phyloP scores from a whole-genome alignment of 78 protist genomes.

The Dictyostelium purpureum region DNA sequence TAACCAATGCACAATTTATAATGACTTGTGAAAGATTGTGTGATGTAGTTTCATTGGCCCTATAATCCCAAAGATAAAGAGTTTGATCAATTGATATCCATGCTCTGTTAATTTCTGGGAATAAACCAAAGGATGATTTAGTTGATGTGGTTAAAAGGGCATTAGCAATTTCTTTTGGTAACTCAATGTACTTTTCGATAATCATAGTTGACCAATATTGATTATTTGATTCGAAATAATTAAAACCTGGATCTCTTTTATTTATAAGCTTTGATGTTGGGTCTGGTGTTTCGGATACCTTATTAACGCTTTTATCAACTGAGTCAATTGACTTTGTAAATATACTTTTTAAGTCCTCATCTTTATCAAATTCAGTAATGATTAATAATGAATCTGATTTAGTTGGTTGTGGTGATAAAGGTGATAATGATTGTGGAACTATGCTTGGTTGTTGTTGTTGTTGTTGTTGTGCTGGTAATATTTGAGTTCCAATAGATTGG shows the following conservation, averaged over 20 bases:
- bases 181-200: constrained; percentile 13
- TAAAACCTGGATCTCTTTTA: constrained; percentile 34
- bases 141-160: constrained; percentile 11
- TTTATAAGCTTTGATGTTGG: background rate
- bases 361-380: constrained; percentile 10
- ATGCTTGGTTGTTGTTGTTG: background rate
- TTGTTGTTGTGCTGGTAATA: no score
- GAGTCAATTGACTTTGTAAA: background rate
- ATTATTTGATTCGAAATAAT: constrained; percentile 8
- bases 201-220: constrained; percentile 12
- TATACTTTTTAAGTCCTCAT: background rate
- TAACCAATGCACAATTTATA: constrained; percentile 18
- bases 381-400: background rate
- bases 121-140: constrained; percentile 22
- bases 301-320: background rate
- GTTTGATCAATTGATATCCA: constrained; percentile 70
- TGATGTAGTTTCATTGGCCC: background rate
- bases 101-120: constrained; percentile 61
- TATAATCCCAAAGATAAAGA: constrained; percentile 72
- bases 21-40: constrained; percentile 43
- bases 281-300: background rate
- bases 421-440: background rate
- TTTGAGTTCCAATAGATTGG: background rate
- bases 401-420: no score
- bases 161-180: constrained; percentile 48